These are phyloP conservation scores for Phialophora macrospora DNA, from an alignment of 2,329 filamentous ascomycete genomes.

Conservation along the genomic window DNA sequence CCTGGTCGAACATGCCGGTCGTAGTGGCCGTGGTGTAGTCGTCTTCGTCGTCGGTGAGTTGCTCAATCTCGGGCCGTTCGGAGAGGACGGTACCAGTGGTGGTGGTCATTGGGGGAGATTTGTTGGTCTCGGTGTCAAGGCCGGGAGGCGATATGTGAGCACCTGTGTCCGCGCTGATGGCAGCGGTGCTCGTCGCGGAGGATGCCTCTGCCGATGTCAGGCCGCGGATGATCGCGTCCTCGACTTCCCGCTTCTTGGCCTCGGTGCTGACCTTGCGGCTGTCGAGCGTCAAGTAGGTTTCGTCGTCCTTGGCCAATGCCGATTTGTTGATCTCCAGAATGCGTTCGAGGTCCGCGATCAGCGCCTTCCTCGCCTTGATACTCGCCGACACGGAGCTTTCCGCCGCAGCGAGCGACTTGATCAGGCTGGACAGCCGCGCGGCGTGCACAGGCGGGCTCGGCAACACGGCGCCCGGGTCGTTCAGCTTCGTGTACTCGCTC, in stretches of 20 bases:
- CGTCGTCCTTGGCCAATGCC: conserved; percentile 72
- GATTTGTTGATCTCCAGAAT: conserved; percentile 74
- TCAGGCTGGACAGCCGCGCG: conserved; percentile 82
- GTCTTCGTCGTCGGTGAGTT: conserved; percentile 36
- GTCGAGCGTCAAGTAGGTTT: conserved; percentile 66
- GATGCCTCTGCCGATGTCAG: conserved; percentile 65
- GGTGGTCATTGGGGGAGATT: conserved; percentile 13
- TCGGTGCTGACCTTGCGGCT: conserved; percentile 75
- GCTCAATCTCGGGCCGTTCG: conserved; percentile 37
- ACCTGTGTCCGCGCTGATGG: conserved; percentile 28
- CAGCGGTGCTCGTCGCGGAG: conserved; percentile 52
- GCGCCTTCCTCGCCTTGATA: conserved; percentile 78
- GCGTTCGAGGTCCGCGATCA: conserved; percentile 82
- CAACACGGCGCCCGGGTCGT: conserved; percentile 68
- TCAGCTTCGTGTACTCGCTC: conserved; percentile 82
- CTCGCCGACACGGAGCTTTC: conserved; percentile 88
- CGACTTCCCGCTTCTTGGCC: conserved; percentile 82
- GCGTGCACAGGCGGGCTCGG: conserved; percentile 90
- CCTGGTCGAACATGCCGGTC: conserved; percentile 15
- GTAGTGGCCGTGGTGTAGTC: conserved; percentile 2
- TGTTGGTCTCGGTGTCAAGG: conserved; percentile 37
- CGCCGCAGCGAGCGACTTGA: conserved; percentile 85
- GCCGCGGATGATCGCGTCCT: conserved; percentile 86
- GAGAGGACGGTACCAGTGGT: conserved; percentile 19
- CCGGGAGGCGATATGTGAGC: conserved; percentile 20